Evolutionary conservation across 2,329 filamentous ascomycete genomes (phyloP), one percentile per base, ranked within the genome.

Genomic region (Claviceps citrina): DNA sequence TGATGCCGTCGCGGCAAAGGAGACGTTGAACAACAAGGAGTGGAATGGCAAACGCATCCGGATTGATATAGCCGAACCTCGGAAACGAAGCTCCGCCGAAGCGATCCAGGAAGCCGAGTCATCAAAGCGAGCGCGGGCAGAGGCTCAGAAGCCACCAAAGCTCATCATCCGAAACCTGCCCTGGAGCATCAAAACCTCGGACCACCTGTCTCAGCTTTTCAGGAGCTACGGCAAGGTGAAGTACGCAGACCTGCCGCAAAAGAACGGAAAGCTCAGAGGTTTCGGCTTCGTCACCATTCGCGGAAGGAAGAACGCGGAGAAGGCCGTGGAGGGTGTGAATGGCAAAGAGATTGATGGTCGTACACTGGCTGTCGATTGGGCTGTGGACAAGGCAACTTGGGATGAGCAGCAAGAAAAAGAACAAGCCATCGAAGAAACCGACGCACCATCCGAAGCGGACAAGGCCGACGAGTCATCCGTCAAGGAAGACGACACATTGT

Each of bases 271-370:
- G 55, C 73, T 94, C 46, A 73, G 83, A 44, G 91, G 91, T 0
- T 98, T 96, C 54, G 91, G 87, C 5, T 95, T 98, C 54, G 78
- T 98, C 44, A 81, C 89, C 9, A 70, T 98, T 59, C 73, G 87
- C 44, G 85, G 87, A 31, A 78, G 72, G 54, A 89, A 86, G 62
- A 94, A 96, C 59, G 89, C 91, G 0, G 84, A 96, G 59, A 85
- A 78, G 57, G 91, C 91, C 2, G 68, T 98, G 42, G 76, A 81
- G 43, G 76, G 71, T 18, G 67, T 96, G 49, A 98, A 96, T 60
- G 91, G 89, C 43, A 95, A 84, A 57, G 76, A 82, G 45, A 71
- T 98, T 16, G 87, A 94, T 56, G 91, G 87, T 2, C 74, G 91
- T 51, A 81, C 79, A 7, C 61, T 98, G 44, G 91, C 89, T 22